Evolutionary conservation across 148 eudicot genomes (phyloP), one percentile per base, ranked within the genome.

Genomic region (Fallopia convolvulus): DNA sequence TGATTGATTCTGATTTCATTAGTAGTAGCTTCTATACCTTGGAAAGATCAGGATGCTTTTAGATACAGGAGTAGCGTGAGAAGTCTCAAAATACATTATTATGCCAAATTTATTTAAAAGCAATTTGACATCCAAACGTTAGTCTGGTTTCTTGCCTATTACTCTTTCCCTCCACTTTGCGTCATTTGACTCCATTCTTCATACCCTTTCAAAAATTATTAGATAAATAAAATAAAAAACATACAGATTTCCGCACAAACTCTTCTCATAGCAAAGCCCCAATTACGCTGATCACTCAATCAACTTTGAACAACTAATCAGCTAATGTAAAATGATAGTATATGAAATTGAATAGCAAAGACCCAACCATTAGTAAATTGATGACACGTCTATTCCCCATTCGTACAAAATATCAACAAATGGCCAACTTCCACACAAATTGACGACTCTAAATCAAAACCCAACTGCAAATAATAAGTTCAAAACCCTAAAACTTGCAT

Each of bases 131-230:
- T 21, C 66, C 13, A 60, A 60, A 26, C 66, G 66, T 23, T 21
- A 60, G 12, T 55, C 61, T 55, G 23, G 61, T 55, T 55, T 55
- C 66, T 60, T 60, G 33, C 66, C 32, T 60, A n/a, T 60, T 60
- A 60, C 66, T 60, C 66, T 23, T 23, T 60, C 66, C 32, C 66
- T 20, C 30, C 12, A 23, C 30, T 60, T 21, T 20, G 32, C 32
- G 33, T 60, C 66, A 60, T 60, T 60, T 60, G 32, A 33, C 33
- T 12, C 33, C 66, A 60, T 60, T 60, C 66, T 6, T 26, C 66
- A n/a, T 8, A 26, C 66, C 66, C 66, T 26, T 60, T 11, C 66
- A 60, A 21, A 20, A 60, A 1, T 20, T 60, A 60, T 9, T 8
- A 44, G 2, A 23, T 8, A 60, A 60, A 4, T 20, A 20, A 52